Percentiles rank a stretch among this genome's conserved stretches.
Conservation (phyloP, 2,329 filamentous ascomycete species). For the Aureobasidium leucospermi region DNA sequence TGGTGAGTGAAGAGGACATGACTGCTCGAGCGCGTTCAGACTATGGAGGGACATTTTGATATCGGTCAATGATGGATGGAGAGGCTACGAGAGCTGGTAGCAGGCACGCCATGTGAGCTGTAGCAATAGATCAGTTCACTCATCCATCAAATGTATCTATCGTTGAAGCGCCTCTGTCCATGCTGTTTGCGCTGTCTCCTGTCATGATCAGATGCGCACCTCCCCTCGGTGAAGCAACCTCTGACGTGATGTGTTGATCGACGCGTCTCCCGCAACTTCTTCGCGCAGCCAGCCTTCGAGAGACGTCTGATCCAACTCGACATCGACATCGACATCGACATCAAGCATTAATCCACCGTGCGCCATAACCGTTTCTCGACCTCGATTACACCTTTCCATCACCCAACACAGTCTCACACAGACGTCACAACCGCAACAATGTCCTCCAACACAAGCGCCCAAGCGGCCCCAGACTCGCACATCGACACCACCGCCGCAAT, state of each 20-base stretch:
- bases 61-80: too few relatives aligned
- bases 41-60: too few relatives aligned
- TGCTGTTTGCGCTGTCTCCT: slow-evolving; percentile 31
- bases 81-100: too few relatives aligned
- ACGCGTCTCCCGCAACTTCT: slow-evolving; percentile 7
- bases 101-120: too few relatives aligned
- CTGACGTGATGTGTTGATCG: slow-evolving; percentile 11
- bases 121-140: too few relatives aligned
- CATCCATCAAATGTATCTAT: too few relatives aligned
- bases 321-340: neutral
- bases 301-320: neutral
- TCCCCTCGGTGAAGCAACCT: too few relatives aligned
- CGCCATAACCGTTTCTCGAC: neutral
- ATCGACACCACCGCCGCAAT: slow-evolving; percentile 39
- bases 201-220: neutral
- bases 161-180: too few relatives aligned
- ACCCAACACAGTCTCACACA: neutral
- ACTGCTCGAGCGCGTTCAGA: too few relatives aligned
- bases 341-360: neutral
- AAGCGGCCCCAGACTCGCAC: slow-evolving; percentile 32
- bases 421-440: neutral
- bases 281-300: neutral
- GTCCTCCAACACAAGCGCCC: neutral
- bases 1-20: too few relatives aligned
- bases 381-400: neutral